phyloP scores from a whole-genome alignment of 345 rosid genomes.

The Lepidium sativum region DNA sequence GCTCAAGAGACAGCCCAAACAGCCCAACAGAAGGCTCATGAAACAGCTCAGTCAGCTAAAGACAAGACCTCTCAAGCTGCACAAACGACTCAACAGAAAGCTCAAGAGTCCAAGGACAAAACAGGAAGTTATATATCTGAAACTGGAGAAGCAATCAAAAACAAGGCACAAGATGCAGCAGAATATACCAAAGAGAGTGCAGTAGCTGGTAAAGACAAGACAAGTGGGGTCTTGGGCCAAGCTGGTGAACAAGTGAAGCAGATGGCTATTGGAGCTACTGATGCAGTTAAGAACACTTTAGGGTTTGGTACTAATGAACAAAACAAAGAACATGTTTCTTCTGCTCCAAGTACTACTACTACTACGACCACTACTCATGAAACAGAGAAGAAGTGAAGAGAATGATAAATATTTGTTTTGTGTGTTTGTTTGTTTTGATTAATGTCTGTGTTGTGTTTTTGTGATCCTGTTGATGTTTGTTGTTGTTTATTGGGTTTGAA shows the following conservation, averaged over 20 bases:
- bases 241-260: conserved; percentile 51
- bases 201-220: conserved; percentile 33
- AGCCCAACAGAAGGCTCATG: conserved; percentile 18
- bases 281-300: conserved; percentile 41
- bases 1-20: conserved; percentile 2
- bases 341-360: conserved; percentile 4
- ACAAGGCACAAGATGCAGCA: conserved; percentile 20
- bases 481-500: neutral
- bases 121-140: conserved; percentile 18
- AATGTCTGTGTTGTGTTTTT: neutral
- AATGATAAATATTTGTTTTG: neutral
- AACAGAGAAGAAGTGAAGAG: neutral
- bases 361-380: conserved; percentile 8
- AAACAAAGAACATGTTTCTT: neutral
- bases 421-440: neutral
- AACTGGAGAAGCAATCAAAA: conserved; percentile 22
- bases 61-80: conserved; percentile 18
- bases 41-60: conserved; percentile 16
- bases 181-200: conserved; percentile 29
- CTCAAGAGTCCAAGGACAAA: conserved; percentile 21
- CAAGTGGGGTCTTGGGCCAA: conserved; percentile 31
- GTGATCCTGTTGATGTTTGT: neutral
- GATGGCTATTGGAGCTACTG: conserved; percentile 44
- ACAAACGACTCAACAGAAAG: conserved; percentile 22
- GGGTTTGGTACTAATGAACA: conserved; percentile 30